A percentile compares a stretch with the other conserved stretches of the same genome.
phyloP scores from a whole-genome alignment of 495 filamentous ascomycete genomes.

The Platismatia glauca region DNA sequence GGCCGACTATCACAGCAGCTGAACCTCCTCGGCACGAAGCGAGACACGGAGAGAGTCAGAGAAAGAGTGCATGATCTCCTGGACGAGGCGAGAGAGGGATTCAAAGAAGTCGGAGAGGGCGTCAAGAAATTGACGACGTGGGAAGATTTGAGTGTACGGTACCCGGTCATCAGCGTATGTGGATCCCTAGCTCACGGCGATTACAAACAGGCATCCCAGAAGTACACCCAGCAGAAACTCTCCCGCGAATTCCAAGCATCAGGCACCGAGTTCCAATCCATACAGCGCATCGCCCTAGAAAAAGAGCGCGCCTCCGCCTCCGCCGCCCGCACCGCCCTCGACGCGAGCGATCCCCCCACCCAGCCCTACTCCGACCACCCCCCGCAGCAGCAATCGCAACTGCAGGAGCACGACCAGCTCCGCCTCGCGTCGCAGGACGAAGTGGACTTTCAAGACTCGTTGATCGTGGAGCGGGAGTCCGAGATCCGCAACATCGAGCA shows the following conservation, averaged over 20 bases:
- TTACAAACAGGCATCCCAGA: conserved; percentile 65
- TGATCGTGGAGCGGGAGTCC: conserved; percentile 90
- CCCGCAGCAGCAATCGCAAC: conserved; percentile 48
- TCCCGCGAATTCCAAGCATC: conserved; percentile 83
- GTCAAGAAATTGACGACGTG: conserved; percentile 85
- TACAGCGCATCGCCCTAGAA: conserved; percentile 81
- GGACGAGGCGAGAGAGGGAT: conserved; percentile 73
- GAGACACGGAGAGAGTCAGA: conserved; percentile 82
- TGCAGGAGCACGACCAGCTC: conserved; percentile 67
- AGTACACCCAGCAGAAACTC: conserved; percentile 90
- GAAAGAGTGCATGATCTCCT: conserved; percentile 80
- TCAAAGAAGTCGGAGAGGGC: conserved; percentile 88
- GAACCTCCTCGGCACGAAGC: conserved; percentile 73
- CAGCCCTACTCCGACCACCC: conserved; percentile 27
- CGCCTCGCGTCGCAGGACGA: conserved; percentile 86
- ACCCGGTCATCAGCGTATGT: background rate
- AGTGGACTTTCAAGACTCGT: conserved; percentile 91
- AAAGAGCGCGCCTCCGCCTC: conserved; percentile 81
- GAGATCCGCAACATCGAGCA: conserved; percentile 98
- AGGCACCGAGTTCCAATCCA: conserved; percentile 78
- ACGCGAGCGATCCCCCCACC: conserved; percentile 39
- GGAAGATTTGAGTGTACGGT: conserved; percentile 80
- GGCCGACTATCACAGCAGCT: conserved; percentile 72
- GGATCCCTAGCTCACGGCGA: background rate
- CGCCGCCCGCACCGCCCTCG: conserved; percentile 66